Conservation (phyloP, 257 asterid genomes). For the Capsicum baccatum region DNA sequence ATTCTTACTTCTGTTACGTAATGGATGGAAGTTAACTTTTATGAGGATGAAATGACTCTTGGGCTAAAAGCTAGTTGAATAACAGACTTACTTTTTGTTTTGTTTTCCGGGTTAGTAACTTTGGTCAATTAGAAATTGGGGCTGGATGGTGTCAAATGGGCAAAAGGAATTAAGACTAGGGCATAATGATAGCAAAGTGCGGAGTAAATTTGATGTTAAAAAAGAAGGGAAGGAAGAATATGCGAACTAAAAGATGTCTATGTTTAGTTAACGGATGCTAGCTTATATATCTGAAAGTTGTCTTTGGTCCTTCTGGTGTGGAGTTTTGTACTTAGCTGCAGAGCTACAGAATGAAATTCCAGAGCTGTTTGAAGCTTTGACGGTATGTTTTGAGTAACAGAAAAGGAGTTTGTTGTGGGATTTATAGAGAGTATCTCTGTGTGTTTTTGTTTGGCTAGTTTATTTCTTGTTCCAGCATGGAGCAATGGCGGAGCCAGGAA, state of each 20-base stretch:
- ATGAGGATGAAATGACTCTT: background rate
- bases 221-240: background rate
- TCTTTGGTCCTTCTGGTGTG: constrained; percentile 16
- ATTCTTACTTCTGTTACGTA: background rate
- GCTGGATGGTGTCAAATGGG: background rate
- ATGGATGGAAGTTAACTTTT: background rate
- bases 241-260: background rate
- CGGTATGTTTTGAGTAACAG: too few relatives aligned
- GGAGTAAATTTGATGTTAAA: background rate
- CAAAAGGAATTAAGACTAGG: background rate
- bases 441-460: background rate
- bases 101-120: background rate
- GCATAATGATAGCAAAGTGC: background rate
- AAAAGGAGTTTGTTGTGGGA: too few relatives aligned
- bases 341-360: background rate
- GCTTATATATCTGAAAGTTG: background rate
- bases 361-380: background rate
- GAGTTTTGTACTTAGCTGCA: background rate
- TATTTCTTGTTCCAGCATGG: background rate
- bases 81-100: background rate
- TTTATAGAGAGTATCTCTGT: too few relatives aligned
- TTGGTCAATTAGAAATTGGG: background rate
- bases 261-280: background rate
- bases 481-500: background rate
- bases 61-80: too few relatives aligned